Evolutionary conservation across 208 protist species (phyloP), one percentile per base, ranked within the genome.

Genomic region (Trypanosoma caninum): DNA sequence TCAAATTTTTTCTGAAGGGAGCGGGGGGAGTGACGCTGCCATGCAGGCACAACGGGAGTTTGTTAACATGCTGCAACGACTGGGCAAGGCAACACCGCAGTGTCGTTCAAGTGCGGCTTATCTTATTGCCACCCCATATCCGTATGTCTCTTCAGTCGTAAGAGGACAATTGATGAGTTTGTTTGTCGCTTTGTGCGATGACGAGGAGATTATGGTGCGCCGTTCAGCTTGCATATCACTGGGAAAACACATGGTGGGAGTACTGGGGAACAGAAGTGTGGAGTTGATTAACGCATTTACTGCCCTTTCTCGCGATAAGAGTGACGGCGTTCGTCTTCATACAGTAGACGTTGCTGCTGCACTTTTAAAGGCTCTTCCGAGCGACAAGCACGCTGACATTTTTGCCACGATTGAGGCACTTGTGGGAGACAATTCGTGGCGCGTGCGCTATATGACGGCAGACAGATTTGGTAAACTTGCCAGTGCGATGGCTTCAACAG

Each of bases 181-280:
- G 13, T 91, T 92, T 51, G 40, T 82, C 40, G 64, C 79, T 47
- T 87, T 99, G 14, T 98, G 93, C 74, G 69, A 76, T 8, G 98
- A 99, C 62, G 96, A 98, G 46, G 98, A 98, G 57, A 98, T 98
- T 41, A 98, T 99, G 87, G 97, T 99, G 20, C 89, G 98, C 46
- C 93, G 97, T 28, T 80, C 97, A 1, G 97, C 97, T 0, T 96
- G 93, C 35, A 78, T 93, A 22, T 67, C 91, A 47, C 86, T 99
- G 31, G 96, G 93, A 22, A 83, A 91, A 60, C 69, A 89, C 53
- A 72, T 92, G 27, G 78, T 80, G 14, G 62, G 68, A 13, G 69
- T 93, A 10, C 74, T 94, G 27, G 78, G 74, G 2, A 89, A 78
- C 22, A 67, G 67, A 3, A 56, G 91, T 35, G 74, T 82, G 9